Percentiles rank a stretch among this genome's conserved stretches.
phyloP scores from a whole-genome alignment of 2,329 filamentous ascomycete species.

The Falciphora oryzae region DNA sequence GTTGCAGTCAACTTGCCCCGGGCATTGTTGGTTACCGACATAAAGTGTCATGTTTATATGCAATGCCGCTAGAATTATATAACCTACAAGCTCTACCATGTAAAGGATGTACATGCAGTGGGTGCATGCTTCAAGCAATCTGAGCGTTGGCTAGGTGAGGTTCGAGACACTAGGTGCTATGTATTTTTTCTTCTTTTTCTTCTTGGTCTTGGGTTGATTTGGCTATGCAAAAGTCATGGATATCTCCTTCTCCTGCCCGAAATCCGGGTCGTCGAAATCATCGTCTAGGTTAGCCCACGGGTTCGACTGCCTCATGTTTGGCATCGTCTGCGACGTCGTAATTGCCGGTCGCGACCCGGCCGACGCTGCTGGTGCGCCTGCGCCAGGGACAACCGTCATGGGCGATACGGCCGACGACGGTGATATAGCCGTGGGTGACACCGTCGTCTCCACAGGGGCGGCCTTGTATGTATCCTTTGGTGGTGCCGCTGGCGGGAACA shows the following conservation, averaged over 20 bases:
- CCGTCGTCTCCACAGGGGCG: conserved; percentile 15
- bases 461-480: conserved; percentile 23
- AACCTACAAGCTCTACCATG: no score
- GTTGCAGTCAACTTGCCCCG: no score
- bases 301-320: conserved; percentile 47
- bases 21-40: no score
- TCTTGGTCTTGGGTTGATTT: background rate
- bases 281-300: conserved; percentile 64
- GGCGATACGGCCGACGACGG: background rate
- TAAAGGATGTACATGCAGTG: no score
- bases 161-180: background rate
- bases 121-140: background rate
- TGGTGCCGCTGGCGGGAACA: background rate
- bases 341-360: conserved; percentile 30
- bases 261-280: conserved; percentile 58
- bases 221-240: conserved; percentile 71
- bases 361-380: background rate
- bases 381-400: background rate
- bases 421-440: conserved; percentile 17
- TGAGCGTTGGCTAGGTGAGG: background rate
- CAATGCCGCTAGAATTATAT: no score
- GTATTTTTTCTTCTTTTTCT: background rate
- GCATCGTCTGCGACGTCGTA: conserved; percentile 42
- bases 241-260: conserved; percentile 69
- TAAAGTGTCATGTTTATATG: no score